A percentile compares a stretch with the other conserved stretches of the same genome.
Conservation (phyloP, 2,329 filamentous ascomycete genomes). For the Trichoderma cornu-damae region DNA sequence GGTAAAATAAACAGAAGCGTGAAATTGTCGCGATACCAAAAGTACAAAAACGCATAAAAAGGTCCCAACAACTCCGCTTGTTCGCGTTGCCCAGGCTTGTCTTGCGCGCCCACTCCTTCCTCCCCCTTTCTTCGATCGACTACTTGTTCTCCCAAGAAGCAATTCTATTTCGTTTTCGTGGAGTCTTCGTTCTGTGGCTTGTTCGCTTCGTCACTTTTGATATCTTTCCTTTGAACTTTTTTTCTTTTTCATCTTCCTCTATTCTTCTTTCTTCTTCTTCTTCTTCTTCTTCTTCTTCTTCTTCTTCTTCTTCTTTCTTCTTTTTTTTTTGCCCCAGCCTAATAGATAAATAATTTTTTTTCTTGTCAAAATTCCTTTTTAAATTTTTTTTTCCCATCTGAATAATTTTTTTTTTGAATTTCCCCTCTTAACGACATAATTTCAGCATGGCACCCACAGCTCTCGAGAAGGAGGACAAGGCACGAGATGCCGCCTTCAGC, state of each 20-base stretch:
- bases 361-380: no score
- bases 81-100: neutral
- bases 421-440: neutral
- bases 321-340: no score
- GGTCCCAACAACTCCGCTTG: constrained; percentile 13
- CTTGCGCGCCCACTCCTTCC: neutral
- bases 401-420: neutral
- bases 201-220: neutral
- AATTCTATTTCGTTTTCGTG: constrained; percentile 2
- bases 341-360: no score
- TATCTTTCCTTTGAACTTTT: neutral
- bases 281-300: no score
- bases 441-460: constrained; percentile 17
- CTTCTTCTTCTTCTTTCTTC: no score
- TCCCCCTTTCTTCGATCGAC: neutral
- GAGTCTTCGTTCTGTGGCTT: neutral
- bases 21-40: constrained; percentile 11
- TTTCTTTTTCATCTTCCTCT: neutral
- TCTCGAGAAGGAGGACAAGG: constrained; percentile 59
- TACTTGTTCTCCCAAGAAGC: neutral
- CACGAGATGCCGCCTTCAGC: constrained; percentile 85
- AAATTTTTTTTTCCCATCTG: no score
- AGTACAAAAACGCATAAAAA: constrained; percentile 10
- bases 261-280: no score
- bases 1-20: constrained; percentile 7